Base-by-base conservation (phyloP, 2,329 filamentous ascomycete species). In the Calonectria pseudoturangicola region DNA sequence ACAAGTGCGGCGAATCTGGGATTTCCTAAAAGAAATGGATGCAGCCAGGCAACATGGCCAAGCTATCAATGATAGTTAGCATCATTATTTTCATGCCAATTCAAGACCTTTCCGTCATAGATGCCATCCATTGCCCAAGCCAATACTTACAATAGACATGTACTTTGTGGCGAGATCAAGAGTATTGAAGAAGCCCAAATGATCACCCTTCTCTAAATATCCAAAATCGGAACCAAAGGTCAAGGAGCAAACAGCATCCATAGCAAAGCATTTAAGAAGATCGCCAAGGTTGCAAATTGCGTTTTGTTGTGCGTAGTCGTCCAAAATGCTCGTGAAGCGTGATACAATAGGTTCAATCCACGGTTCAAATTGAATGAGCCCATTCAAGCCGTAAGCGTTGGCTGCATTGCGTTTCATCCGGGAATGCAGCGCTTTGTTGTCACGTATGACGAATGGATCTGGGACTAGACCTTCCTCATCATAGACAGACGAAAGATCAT, bases 371-470 rank as follows among this genome's bases (percentile, higher is more conserved):
- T 70, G 60, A n/a, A 70, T 65, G 1, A 70, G 50, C 1, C 68
- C 68, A 18, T 70, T 70, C 41, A 66, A 36, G 30, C 60, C 58
- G 41, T 70, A 70, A 2, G 68, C 68, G 16, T 70, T 70, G 2
- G 68, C 60, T 4, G 68, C 68, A 25, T 70, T 70, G 2, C 68
- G 30, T n/a, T 70, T 70, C 68, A 70, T 70, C 9, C 68, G 68
- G 3, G 68, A 65, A 36, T 70, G 68, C 15, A 70, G 28, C 13
- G 60, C 21, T 28, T 70, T 70, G 25, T 70, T 43, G 39, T 58
- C 33, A 25, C 62, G 68, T 15, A 70, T 36, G 33, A 68, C 15
- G 9, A 70, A 70, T 4, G 68, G 50, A 10, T 70, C 68, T 3
- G 68, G 68, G 2, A 70, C 50, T 15, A 70, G 33, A 21, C 68